Percentiles rank a stretch among this genome's conserved stretches.
These are phyloP conservation scores for Pharnaceum exiguum DNA, from an alignment of 148 eudicot species.

Conservation along the genomic window DNA sequence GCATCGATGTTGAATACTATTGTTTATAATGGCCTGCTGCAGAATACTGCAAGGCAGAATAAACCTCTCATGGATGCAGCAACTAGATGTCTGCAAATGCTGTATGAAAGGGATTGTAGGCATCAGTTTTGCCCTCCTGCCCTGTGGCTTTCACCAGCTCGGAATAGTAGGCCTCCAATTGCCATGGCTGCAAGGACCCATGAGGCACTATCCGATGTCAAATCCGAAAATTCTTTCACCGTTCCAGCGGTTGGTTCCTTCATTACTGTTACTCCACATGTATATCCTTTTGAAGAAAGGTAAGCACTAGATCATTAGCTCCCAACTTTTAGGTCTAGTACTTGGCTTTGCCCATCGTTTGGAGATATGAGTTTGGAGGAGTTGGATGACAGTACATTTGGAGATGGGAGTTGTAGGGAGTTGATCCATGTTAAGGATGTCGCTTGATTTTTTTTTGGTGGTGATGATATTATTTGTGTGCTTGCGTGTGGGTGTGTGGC, in stretches of 20 bases:
- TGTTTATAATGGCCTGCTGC: slow-evolving; percentile 69
- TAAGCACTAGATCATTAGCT: slow-evolving; percentile 18
- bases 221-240: slow-evolving; percentile 42
- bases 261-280: slow-evolving; percentile 76
- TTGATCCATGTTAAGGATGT: too few relatives aligned
- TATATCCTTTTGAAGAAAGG: slow-evolving; percentile 97
- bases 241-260: slow-evolving; percentile 57
- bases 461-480: too few relatives aligned
- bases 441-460: too few relatives aligned
- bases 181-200: slow-evolving; percentile 91
- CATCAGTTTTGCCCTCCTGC: slow-evolving; percentile 83
- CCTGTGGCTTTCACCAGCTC: slow-evolving; percentile 92
- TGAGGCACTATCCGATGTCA: slow-evolving; percentile 59
- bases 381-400: too few relatives aligned
- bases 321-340: not conserved
- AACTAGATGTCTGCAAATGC: slow-evolving; percentile 75
- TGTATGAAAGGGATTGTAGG: slow-evolving; percentile 95
- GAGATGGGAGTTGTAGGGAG: too few relatives aligned
- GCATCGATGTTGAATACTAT: slow-evolving; percentile 84
- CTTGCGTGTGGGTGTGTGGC: too few relatives aligned
- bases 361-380: too few relatives aligned
- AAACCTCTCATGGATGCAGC: slow-evolving; percentile 69
- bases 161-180: slow-evolving; percentile 74
- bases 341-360: not conserved
- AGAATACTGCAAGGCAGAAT: slow-evolving; percentile 30